These are phyloP conservation scores for Kwoniella europaea DNA, from an alignment of 768 basidiomycete genomes.

Conservation along the genomic window DNA sequence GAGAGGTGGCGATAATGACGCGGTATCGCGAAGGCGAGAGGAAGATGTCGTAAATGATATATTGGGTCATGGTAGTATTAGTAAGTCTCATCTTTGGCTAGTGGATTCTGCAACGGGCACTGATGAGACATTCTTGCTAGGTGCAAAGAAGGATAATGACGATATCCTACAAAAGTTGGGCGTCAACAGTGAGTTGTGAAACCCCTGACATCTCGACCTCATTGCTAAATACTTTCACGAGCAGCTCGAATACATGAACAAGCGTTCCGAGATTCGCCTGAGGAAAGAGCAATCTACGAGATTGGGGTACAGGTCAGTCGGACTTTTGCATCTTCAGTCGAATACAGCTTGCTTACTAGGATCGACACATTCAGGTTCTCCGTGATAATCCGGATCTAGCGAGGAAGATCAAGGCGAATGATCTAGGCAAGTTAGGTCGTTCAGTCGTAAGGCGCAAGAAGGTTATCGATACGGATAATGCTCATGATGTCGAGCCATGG, in stretches of 20 bases:
- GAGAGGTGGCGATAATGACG: constrained; percentile 17
- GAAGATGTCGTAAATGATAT: constrained; percentile 32
- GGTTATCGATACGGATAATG: constrained; percentile 12
- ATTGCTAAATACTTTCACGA: neutral
- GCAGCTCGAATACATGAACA: constrained; percentile 42
- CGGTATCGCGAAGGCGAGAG: constrained; percentile 18
- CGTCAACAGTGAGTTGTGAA: constrained; percentile 16
- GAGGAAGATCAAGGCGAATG: constrained; percentile 46
- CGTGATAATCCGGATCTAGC: constrained; percentile 40
- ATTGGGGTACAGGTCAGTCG: constrained; percentile 43
- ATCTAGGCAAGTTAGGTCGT: constrained; percentile 42
- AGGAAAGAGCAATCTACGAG: constrained; percentile 48
- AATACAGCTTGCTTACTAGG: no score
- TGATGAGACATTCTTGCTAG: neutral
- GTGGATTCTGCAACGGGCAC: neutral
- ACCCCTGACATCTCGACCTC: neutral
- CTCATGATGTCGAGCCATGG: constrained; percentile 49
- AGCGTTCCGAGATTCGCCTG: constrained; percentile 43
- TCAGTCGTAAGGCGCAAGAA: constrained; percentile 7
- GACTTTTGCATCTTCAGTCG: neutral
- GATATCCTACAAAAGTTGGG: constrained; percentile 27
- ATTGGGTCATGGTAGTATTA: constrained; percentile 14
- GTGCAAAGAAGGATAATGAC: constrained; percentile 8
- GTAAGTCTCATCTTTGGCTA: neutral
- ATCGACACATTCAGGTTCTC: constrained; percentile 28